Base-by-base conservation (phyloP, 139 green algal species). In the Auxenochlorella pyrenoidosa region DNA sequence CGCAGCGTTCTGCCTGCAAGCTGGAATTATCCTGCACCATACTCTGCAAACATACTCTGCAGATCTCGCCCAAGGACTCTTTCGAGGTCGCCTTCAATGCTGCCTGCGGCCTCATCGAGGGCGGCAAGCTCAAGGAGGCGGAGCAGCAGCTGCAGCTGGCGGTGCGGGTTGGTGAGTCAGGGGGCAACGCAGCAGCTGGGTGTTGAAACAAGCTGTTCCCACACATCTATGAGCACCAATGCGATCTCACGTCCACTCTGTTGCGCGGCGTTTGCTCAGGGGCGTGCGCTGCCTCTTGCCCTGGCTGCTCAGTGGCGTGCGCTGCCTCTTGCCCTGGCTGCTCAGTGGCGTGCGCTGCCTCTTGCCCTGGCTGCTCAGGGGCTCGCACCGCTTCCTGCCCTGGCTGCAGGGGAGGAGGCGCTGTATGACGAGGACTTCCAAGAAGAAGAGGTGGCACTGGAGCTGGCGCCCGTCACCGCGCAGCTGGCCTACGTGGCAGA, bases 61-160 rank as follows among this genome's bases (percentile, higher is more conserved):
- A 75, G 59, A 85, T 94, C 38, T 83, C 47, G 13, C 18, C 92
- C 41, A 82, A 88, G 13, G 93, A 96, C 75, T 91, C 91, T 78
- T 97, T 96, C 87, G 96, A 98, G 84, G 34, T 97, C 0, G 96
- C 92, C 16, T 99, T 95, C 91, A 99, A 99, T 91, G 85, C 84
- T 32, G 94, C 96, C 15, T 98, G 95, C 87, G 94, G 85, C 34
- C 84, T 95, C 54, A 72, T 97, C 47, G 92, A 93, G 54, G 10
- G 24, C 3, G 93, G 94, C 3, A 85, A 95, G 21, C 83, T 93
- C 30, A 63, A 65, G 19, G 89, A 73, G 36, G 96, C 96, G 38
- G 93, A 98, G 89, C 89, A 93, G 41, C 90, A 95, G 90, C 92
- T 99, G 81, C 88, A 93, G 84, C 86, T 95, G 59, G 95, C 96